phyloP scores from a whole-genome alignment of 1,284 basidiomycete species.

The Uromyces viciae-fabae region DNA sequence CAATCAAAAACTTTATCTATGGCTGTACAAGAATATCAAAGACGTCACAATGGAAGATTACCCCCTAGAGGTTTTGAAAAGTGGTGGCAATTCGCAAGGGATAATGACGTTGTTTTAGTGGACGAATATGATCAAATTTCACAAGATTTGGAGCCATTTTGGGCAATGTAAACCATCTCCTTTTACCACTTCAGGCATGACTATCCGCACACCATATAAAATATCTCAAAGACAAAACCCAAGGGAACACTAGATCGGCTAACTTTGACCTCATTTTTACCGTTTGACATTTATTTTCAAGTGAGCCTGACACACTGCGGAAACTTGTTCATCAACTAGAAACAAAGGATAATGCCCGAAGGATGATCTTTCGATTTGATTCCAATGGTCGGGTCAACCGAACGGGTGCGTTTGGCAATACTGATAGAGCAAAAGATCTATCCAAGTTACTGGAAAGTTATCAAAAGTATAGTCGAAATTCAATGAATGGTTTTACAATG shows the following conservation, averaged over 20 bases:
- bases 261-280: not conserved
- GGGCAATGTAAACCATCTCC: conserved; percentile 32
- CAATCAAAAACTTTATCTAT: conserved; percentile 59
- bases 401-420: not conserved
- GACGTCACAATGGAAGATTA: conserved; percentile 53
- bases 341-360: not conserved
- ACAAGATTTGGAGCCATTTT: conserved; percentile 47
- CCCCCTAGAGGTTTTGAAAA: conserved; percentile 39
- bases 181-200: not conserved
- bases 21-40: conserved; percentile 57
- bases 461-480: conserved; percentile 8
- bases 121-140: conserved; percentile 54
- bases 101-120: conserved; percentile 51
- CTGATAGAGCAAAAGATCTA: not conserved
- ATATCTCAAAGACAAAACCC: not conserved
- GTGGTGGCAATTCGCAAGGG: conserved; percentile 50
- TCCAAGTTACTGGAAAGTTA: conserved; percentile 13
- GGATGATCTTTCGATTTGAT: conserved; percentile 10
- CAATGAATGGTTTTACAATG: not conserved
- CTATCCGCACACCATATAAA: not conserved
- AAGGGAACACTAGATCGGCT: not conserved
- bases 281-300: not conserved
- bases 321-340: not conserved
- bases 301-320: conserved; percentile 10
- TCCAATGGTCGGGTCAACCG: not conserved